Base-by-base conservation (phyloP, 441 rosid species). In the Adansonia grandidieri region DNA sequence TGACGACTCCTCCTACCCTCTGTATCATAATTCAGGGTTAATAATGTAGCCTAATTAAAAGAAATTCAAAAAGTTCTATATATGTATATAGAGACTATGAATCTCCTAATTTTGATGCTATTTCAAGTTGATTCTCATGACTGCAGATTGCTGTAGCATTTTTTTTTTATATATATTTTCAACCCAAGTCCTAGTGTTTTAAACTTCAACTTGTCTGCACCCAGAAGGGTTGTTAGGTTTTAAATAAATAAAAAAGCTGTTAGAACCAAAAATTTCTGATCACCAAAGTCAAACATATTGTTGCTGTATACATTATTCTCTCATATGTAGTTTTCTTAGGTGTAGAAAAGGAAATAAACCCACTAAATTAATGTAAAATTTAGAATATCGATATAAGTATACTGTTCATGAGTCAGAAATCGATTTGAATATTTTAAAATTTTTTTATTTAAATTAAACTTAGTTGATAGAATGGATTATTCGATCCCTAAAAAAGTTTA, bases 11-110 rank as follows among this genome's bases (percentile, higher is more conserved):
- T 1, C n/a, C 20, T 51, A 1, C 45, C 5, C n/a, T 51, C 53
- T 24, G 28, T 61, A 9, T 57, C 20, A 19, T 47, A 22, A 56
- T 28, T 58, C 81, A 69, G 48, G 40, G 53, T 17, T 45, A 72
- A 37, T 51, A 1, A 74, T 57, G 56, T 45, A 65, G 61, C 60
- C 44, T 24, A 50, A 42, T 40, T 20, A 56, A 56, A 56, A 17
- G 1, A 56, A n/a, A n/a, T n/a, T 53, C 32, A 24, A 60, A 19
- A 9, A 48, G 17, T 0, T 4, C 13, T 14, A 51, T n/a, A 51
- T n/a, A 37, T 7, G 8, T 0, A 54, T 15, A 15, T 14, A 53
- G 15, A 53, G 56, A 11, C 15, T 53, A 32, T 24, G 1, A 56
- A 73, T 40, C 42, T 11, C 50, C 22, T 6, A 24, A 24, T 15